phyloP scores from a whole-genome alignment of 345 rosid genomes.

The Atalantia buxifolia region DNA sequence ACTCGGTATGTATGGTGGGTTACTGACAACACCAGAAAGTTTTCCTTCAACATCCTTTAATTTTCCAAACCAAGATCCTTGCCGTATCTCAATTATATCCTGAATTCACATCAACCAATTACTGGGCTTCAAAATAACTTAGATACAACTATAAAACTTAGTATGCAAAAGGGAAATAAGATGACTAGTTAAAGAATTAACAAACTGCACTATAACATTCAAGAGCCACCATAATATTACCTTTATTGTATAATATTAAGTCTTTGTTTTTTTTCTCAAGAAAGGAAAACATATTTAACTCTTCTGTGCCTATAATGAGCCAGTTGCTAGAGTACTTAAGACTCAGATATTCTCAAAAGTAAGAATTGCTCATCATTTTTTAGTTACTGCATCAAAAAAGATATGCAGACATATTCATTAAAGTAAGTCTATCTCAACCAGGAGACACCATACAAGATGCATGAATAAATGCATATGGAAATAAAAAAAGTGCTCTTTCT shows the following conservation, averaged over 20 bases:
- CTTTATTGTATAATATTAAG: not conserved
- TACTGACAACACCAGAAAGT: slow-evolving; percentile 78
- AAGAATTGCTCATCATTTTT: not conserved
- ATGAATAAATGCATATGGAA: not conserved
- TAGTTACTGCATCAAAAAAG: not conserved
- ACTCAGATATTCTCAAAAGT: not conserved
- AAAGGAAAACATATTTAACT: not conserved
- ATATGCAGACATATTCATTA: not conserved
- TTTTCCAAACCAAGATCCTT: slow-evolving; percentile 90
- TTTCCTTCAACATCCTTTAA: slow-evolving; percentile 60
- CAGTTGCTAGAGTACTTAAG: too few species aligned
- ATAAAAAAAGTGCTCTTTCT: not conserved
- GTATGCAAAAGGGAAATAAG: not conserved
- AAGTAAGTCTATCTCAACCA: not conserved
- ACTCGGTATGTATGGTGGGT: slow-evolving; percentile 91
- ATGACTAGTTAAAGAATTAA: not conserved
- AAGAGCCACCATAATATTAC: not conserved
- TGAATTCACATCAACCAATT: slow-evolving; percentile 21
- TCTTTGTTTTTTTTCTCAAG: too few species aligned
- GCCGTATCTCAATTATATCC: slow-evolving; percentile 56
- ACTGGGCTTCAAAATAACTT: not conserved
- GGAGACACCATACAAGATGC: not conserved
- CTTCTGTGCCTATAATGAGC: not conserved
- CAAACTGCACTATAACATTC: not conserved
- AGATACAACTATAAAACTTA: not conserved